A percentile compares a stretch with the other conserved stretches of the same genome.
phyloP scores from a whole-genome alignment of 148 eudicot species.

The Beta vulgaris region DNA sequence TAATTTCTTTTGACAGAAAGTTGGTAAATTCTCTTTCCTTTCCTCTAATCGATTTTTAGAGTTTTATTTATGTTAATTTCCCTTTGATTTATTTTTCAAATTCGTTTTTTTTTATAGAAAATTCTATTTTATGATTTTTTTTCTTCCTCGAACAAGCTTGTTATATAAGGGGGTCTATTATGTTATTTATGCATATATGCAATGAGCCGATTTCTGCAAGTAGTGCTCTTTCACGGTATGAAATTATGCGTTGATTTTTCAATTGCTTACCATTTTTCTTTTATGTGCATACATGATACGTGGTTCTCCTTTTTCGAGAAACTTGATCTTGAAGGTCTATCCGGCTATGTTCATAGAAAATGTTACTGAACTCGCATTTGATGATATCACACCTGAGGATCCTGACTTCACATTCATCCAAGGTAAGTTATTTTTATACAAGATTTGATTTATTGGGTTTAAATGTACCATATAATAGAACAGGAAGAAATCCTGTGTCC shows the following conservation, averaged over 20 bases:
- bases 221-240: constrained; percentile 90
- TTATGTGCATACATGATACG: not conserved
- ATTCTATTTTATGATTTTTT: too few relatives aligned
- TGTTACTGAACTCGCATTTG: constrained; percentile 88
- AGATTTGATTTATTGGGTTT: constrained; percentile 15
- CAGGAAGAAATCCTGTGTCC: constrained; percentile 21
- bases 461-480: constrained; percentile 20
- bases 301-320: constrained; percentile 41
- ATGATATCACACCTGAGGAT: constrained; percentile 92
- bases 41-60: too few relatives aligned
- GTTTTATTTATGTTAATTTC: too few relatives aligned
- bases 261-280: not conserved
- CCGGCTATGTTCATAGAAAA: constrained; percentile 98
- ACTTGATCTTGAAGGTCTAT: constrained; percentile 73
- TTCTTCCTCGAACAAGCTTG: too few relatives aligned
- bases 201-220: constrained; percentile 90
- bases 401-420: constrained; percentile 92
- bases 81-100: too few relatives aligned
- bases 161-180: too few relatives aligned
- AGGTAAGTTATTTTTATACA: constrained; percentile 38
- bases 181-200: too few relatives aligned
- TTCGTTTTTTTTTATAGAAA: too few relatives aligned
- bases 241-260: constrained; percentile 31
- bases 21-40: too few relatives aligned
- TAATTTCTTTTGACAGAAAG: too few relatives aligned